Percentiles rank a stretch among this genome's conserved stretches.
These are phyloP conservation scores for Lasiodiplodia theobromae DNA, from an alignment of 2,329 filamentous ascomycete genomes.

Conservation along the genomic window DNA sequence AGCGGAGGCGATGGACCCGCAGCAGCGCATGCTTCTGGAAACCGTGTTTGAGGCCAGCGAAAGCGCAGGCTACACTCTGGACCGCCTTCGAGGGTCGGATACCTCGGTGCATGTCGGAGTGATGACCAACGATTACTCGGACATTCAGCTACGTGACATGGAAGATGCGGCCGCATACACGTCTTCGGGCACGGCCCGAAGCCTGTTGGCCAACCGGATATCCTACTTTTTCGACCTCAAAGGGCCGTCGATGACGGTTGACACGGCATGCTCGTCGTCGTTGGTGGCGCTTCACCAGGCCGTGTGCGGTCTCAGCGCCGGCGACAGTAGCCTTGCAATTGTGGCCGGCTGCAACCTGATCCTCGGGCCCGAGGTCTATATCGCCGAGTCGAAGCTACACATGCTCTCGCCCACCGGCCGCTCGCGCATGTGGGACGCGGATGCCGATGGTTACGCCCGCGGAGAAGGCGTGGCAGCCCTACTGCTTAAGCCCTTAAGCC, in stretches of 20 bases:
- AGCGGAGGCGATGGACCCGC: slow-evolving; percentile 32
- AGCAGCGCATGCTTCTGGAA: slow-evolving; percentile 34
- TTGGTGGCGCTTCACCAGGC: slow-evolving; percentile 40
- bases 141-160: too few relatives aligned
- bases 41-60: slow-evolving; percentile 32
- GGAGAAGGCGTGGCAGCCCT: slow-evolving; percentile 61
- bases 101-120: slow-evolving; percentile 27
- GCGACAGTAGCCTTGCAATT: slow-evolving; percentile 33
- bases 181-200: slow-evolving; percentile 37
- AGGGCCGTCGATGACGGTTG: slow-evolving; percentile 47
- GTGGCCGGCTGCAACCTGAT: slow-evolving; percentile 37
- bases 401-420: slow-evolving; percentile 42
- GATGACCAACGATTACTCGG: slow-evolving; percentile 14
- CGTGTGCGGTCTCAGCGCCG: slow-evolving; percentile 26
- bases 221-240: slow-evolving; percentile 47
- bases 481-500: slow-evolving; percentile 58
- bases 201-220: slow-evolving; percentile 46
- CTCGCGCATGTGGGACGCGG: slow-evolving; percentile 42
- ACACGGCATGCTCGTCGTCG: slow-evolving; percentile 49
- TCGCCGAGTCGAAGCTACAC: slow-evolving; percentile 39
- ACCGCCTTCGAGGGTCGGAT: slow-evolving; percentile 19
- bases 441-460: slow-evolving; percentile 59
- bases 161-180: not conserved
- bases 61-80: slow-evolving; percentile 17
- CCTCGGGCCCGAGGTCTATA: slow-evolving; percentile 35